Conservation (phyloP, 2,329 filamentous ascomycete species). For the Cryoendolithus antarcticus region DNA sequence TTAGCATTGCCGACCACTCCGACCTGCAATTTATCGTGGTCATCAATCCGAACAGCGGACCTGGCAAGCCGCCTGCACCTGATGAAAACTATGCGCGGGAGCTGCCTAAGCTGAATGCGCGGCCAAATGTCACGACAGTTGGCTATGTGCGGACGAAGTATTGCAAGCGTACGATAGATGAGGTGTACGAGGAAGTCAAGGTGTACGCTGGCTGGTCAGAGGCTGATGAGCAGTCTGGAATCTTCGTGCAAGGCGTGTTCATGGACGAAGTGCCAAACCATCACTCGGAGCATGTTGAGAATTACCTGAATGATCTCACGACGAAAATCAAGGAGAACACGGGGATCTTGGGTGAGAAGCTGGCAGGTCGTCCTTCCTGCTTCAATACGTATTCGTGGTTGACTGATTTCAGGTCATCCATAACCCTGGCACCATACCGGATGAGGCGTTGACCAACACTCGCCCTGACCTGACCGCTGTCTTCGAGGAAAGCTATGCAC, state of each 20-base stretch:
- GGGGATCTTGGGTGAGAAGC: slow-evolving; percentile 3
- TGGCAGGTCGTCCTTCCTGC: slow-evolving; percentile 1
- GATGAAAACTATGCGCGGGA: slow-evolving; percentile 15
- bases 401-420: slow-evolving; percentile 7
- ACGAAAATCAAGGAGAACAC: slow-evolving; percentile 3
- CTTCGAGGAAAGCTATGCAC: slow-evolving; percentile 9
- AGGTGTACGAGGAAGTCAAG: slow-evolving; percentile 13
- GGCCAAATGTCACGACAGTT: slow-evolving; percentile 15
- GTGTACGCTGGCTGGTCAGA: slow-evolving; percentile 16
- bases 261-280: slow-evolving; percentile 15
- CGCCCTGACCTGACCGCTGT: slow-evolving; percentile 9
- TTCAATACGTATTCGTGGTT: not conserved
- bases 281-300: slow-evolving; percentile 6
- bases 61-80: slow-evolving; percentile 11
- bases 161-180: slow-evolving; percentile 10
- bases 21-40: slow-evolving; percentile 13
- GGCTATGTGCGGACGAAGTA: slow-evolving; percentile 18
- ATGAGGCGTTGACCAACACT: slow-evolving; percentile 4
- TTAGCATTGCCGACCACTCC: slow-evolving; percentile 11
- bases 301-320: slow-evolving; percentile 8
- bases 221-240: slow-evolving; percentile 7
- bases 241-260: slow-evolving; percentile 17
- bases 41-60: slow-evolving; percentile 15
- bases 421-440: slow-evolving; percentile 11
- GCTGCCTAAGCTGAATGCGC: slow-evolving; percentile 15